Evolutionary conservation across 129 eudicot genomes (phyloP).

Genomic region (Centaurea solstitialis): DNA sequence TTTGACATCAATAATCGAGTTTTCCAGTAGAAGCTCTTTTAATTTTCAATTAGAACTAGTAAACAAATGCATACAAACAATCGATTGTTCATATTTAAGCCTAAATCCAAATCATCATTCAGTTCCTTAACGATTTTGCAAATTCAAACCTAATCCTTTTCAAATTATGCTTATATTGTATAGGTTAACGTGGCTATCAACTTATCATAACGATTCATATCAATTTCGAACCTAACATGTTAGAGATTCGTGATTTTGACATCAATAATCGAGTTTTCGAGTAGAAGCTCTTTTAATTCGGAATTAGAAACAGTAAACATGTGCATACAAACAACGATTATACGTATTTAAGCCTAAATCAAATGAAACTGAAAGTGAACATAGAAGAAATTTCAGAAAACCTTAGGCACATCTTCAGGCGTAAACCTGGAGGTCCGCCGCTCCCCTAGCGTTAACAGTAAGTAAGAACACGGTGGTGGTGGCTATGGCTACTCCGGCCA

Average conservation of each 20-base stretch:
- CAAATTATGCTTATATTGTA: not conserved
- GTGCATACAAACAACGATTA: not conserved
- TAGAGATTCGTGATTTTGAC: not conserved
- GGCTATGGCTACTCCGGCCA: constrained; percentile 27
- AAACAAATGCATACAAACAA: no score
- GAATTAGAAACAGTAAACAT: not conserved
- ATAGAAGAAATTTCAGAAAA: not conserved
- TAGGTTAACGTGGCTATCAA: not conserved
- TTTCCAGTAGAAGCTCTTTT: no score
- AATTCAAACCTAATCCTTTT: not conserved
- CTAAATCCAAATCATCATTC: no score
- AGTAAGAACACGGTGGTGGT: constrained; percentile 18
- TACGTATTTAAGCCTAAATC: not conserved
- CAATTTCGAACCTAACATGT: not conserved
- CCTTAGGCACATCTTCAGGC: constrained; percentile 71
- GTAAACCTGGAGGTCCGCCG: constrained; percentile 55
- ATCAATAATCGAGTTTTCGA: not conserved
- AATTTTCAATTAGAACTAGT: no score
- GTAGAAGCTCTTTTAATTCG: not conserved
- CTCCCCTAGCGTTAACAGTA: constrained; percentile 44
- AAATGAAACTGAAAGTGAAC: not conserved
- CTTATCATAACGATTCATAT: not conserved
- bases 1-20: no score
- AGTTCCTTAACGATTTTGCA: not conserved
- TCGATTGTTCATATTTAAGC: no score